A percentile compares a stretch with the other conserved stretches of the same genome.
Conservation (phyloP, 2,329 filamentous ascomycete species). For the Aspergillus fumigatus region DNA sequence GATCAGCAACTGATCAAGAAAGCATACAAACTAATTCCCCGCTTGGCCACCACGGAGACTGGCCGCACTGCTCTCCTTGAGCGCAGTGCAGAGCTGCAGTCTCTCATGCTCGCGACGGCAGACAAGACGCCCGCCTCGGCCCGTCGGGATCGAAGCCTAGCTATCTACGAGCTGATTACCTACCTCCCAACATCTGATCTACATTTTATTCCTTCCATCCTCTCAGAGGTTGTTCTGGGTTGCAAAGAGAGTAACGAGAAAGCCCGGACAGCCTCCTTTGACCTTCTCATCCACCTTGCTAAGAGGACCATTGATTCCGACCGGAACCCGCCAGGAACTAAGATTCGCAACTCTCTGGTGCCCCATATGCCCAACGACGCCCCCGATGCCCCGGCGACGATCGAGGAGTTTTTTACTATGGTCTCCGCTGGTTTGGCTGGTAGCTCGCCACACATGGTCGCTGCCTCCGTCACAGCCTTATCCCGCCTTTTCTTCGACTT, state of each 20-base stretch:
- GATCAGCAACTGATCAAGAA: slow-evolving; percentile 98
- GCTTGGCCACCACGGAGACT: slow-evolving; percentile 73
- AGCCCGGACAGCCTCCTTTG: slow-evolving; percentile 82
- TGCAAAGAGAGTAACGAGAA: slow-evolving; percentile 98
- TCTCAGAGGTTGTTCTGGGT: slow-evolving; percentile 91
- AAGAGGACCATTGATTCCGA: slow-evolving; percentile 69
- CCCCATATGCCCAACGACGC: slow-evolving; percentile 81
- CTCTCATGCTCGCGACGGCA: slow-evolving; percentile 71
- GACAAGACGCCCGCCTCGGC: slow-evolving; percentile 85
- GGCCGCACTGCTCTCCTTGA: slow-evolving; percentile 73
- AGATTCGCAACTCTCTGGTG: slow-evolving; percentile 84
- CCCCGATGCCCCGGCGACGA: slow-evolving; percentile 68
- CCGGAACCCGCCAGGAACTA: slow-evolving; percentile 51
- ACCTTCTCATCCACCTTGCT: slow-evolving; percentile 83
- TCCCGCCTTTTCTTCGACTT: slow-evolving; percentile 94
- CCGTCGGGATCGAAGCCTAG: slow-evolving; percentile 77
- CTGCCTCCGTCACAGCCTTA: slow-evolving; percentile 90
- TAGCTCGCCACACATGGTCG: slow-evolving; percentile 93
- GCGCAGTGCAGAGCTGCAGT: slow-evolving; percentile 72
- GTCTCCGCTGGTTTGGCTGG: slow-evolving; percentile 91
- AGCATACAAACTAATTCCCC: slow-evolving; percentile 94
- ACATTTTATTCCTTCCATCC: slow-evolving; percentile 86
- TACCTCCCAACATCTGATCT: slow-evolving; percentile 72
- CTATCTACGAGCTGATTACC: slow-evolving; percentile 74
- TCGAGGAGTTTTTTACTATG: slow-evolving; percentile 98